These are phyloP conservation scores for Dalbergia oliveri DNA, from an alignment of 306 rosid genomes.

Conservation along the genomic window DNA sequence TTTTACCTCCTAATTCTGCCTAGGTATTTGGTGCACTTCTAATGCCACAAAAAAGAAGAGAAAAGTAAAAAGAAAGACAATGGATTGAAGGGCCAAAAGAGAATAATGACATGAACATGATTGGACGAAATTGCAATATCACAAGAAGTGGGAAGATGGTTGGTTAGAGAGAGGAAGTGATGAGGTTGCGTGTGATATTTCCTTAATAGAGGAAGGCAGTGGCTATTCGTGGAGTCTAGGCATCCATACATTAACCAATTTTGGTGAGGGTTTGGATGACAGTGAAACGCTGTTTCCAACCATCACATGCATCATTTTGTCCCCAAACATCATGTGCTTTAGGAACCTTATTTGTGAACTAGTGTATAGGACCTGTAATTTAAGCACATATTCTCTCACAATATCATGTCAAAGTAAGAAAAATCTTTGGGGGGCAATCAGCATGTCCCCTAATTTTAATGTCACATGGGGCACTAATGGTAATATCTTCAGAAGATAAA, in stretches of 20 bases:
- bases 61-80: neutral
- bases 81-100: neutral
- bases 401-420: constrained; percentile 40
- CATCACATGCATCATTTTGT: constrained; percentile 56
- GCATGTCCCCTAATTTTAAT: constrained; percentile 45
- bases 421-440: constrained; percentile 41
- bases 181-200: constrained; percentile 41
- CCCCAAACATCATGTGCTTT: constrained; percentile 58
- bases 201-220: constrained; percentile 41
- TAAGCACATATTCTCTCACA: constrained; percentile 35
- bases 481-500: constrained; percentile 41
- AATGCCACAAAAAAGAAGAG: neutral
- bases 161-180: constrained; percentile 33
- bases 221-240: constrained; percentile 50
- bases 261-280: constrained; percentile 30
- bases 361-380: constrained; percentile 27
- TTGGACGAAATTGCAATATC: constrained; percentile 20
- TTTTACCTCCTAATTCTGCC: neutral
- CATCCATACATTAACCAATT: constrained; percentile 32
- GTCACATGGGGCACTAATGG: constrained; percentile 38
- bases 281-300: constrained; percentile 48
- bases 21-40: neutral
- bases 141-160: constrained; percentile 7
- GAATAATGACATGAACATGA: constrained; percentile 20
- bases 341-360: constrained; percentile 44